Evolutionary conservation across 306 rosid genomes (phyloP).

Genomic region (Alnus glutinosa): DNA sequence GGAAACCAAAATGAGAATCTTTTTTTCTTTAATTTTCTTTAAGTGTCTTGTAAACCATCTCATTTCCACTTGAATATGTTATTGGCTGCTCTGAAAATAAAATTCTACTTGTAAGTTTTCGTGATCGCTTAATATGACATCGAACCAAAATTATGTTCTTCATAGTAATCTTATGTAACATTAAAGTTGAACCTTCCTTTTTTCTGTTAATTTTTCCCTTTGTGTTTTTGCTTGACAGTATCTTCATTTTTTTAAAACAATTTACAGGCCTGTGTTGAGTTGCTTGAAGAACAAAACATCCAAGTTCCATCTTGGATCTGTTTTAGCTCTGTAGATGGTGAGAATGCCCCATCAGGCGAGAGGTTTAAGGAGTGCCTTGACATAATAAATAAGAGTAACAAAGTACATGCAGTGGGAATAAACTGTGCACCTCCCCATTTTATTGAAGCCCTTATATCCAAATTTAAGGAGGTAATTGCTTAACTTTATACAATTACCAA

Average conservation of each 20-base stretch:
- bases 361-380: constrained; percentile 74
- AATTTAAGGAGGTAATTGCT: constrained; percentile 58
- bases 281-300: constrained; percentile 79
- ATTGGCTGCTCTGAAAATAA: neutral
- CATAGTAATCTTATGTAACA: neutral
- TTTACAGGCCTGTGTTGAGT: constrained; percentile 70
- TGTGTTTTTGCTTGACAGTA: neutral
- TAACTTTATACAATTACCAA: neutral
- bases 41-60: neutral
- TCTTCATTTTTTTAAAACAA: constrained; percentile 2
- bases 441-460: constrained; percentile 60
- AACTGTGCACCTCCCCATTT: constrained; percentile 92
- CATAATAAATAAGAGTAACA: constrained; percentile 51
- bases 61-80: neutral
- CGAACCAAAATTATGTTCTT: neutral
- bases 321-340: constrained; percentile 81
- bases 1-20: neutral
- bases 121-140: neutral
- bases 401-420: constrained; percentile 77
- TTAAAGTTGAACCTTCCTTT: neutral
- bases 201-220: neutral
- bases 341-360: constrained; percentile 85
- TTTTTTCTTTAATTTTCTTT: neutral
- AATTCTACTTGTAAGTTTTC: neutral
- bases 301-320: constrained; percentile 86